These are phyloP conservation scores for Myxozyma mucilagina DNA, from an alignment of 805 yeast species.

Conservation along the genomic window DNA sequence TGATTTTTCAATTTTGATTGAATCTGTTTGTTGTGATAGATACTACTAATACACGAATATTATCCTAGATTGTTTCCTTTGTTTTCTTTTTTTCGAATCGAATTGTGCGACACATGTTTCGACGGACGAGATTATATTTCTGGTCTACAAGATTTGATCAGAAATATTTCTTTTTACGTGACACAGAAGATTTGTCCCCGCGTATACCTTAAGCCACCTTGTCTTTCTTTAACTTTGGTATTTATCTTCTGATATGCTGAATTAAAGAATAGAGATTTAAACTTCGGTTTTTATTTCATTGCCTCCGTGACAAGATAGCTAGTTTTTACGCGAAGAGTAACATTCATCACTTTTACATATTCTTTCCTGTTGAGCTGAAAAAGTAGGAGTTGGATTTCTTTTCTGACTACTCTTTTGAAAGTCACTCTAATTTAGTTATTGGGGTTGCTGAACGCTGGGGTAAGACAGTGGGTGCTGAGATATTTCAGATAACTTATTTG, in stretches of 20 bases:
- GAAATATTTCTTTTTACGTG: not conserved
- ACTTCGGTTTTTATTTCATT: not conserved
- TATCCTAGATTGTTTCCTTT: too few relatives aligned
- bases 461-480: slow-evolving; percentile 14
- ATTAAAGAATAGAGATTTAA: not conserved
- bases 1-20: too few relatives aligned
- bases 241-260: not conserved
- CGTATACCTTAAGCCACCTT: slow-evolving; percentile 16
- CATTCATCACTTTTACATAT: slow-evolving; percentile 13
- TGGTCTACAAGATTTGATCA: too few relatives aligned
- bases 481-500: not conserved
- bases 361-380: slow-evolving; percentile 16
- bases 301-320: slow-evolving; percentile 15
- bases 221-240: not conserved
- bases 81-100: not conserved
- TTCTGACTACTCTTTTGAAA: not conserved
- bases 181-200: not conserved
- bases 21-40: too few relatives aligned
- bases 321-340: slow-evolving; percentile 13
- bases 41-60: too few relatives aligned
- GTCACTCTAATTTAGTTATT: not conserved
- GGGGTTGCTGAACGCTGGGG: slow-evolving; percentile 7
- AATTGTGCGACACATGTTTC: not conserved
- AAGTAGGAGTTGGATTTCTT: not conserved
- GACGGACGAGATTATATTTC: too few relatives aligned